phyloP scores from a whole-genome alignment of 805 yeast species.

The Wickerhamiella domercqiae region DNA sequence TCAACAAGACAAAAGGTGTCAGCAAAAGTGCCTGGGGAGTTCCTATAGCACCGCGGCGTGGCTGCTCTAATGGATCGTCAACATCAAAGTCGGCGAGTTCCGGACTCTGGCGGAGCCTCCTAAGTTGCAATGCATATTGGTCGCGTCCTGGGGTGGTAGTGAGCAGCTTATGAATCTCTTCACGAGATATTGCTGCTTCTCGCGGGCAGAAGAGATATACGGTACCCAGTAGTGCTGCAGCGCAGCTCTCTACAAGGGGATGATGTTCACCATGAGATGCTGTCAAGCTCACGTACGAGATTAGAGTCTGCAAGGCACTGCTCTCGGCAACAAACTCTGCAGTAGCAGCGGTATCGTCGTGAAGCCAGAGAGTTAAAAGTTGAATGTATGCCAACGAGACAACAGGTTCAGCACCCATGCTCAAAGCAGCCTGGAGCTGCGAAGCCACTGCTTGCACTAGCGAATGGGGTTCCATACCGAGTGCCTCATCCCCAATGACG shows the following conservation, averaged over 20 bases:
- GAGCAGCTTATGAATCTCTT: constrained; percentile 45
- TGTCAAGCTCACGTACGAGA: constrained; percentile 46
- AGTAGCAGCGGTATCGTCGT: constrained; percentile 60
- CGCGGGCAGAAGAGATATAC: constrained; percentile 59
- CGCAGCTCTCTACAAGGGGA: constrained; percentile 55
- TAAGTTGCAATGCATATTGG: constrained; percentile 56
- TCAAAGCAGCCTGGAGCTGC: constrained; percentile 48
- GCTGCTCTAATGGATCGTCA: constrained; percentile 31
- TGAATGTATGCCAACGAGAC: constrained; percentile 63
- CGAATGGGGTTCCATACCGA: constrained; percentile 52
- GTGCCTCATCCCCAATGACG: constrained; percentile 35
- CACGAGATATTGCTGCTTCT: constrained; percentile 41
- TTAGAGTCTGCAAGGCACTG: constrained; percentile 47
- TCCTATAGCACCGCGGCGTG: constrained; percentile 61
- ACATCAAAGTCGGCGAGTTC: constrained; percentile 35
- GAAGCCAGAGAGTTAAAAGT: constrained; percentile 61
- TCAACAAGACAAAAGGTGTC: constrained; percentile 41
- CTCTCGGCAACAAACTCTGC: constrained; percentile 58
- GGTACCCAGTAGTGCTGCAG: constrained; percentile 55
- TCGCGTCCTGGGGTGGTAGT: constrained; percentile 64
- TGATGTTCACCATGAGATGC: constrained; percentile 28
- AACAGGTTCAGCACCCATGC: constrained; percentile 46
- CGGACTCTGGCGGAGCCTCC: constrained; percentile 50
- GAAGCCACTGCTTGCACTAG: constrained; percentile 68
- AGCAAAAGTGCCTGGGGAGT: constrained; percentile 72